Evolutionary conservation across 225 moss, liverwort and hornwort species (phyloP), one percentile per base, ranked within the genome.

Genomic region (Polytrichum formosum): DNA sequence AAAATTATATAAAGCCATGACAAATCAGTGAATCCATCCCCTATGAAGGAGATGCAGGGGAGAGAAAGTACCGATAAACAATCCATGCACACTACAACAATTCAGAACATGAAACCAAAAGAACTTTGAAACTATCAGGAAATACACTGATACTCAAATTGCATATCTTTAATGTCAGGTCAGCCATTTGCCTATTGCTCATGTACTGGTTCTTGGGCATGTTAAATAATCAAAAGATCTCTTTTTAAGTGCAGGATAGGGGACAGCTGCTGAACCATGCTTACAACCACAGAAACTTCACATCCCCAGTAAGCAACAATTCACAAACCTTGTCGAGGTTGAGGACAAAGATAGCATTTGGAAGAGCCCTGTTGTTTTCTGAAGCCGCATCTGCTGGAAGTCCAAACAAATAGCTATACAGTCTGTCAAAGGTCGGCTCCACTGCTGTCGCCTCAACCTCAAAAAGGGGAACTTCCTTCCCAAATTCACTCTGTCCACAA

Each of bases 391-490:
- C 81, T 56, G 87, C 78, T 58, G 86, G 86, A 72, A 79, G 71
- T 64, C 90, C 85, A 61, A 96, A 96, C 68, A 96, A 85, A 72
- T 84, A 90, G 68, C 67, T 87, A 53, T 93, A 96, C 6, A 96
- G 74, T 70, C 73, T 78, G 74, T 93, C 90, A 66, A 93, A 83
- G 26, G 70, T 76, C 25, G 84, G 78, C 80, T 96, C 96, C 81
- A 93, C 73, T 28, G 66, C 55, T 26, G 91, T 92, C 18, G 90
- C 96, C 86, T 93, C 92, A 67, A 96, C 84, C 83, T 96, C 96
- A 72, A 80, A 93, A 5, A 90, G 83, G 21, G 90, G 86, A 71
- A 96, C 82, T 70, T 96, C 90, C 67, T 75, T 83, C 67, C 96
- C 93, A 85, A 85, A 96, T 63, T 96, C 93, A 64, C 85, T 90